A percentile compares a stretch with the other conserved stretches of the same genome.
These are phyloP conservation scores for Aquilaria sinensis DNA, from an alignment of 345 rosid genomes.

Conservation along the genomic window DNA sequence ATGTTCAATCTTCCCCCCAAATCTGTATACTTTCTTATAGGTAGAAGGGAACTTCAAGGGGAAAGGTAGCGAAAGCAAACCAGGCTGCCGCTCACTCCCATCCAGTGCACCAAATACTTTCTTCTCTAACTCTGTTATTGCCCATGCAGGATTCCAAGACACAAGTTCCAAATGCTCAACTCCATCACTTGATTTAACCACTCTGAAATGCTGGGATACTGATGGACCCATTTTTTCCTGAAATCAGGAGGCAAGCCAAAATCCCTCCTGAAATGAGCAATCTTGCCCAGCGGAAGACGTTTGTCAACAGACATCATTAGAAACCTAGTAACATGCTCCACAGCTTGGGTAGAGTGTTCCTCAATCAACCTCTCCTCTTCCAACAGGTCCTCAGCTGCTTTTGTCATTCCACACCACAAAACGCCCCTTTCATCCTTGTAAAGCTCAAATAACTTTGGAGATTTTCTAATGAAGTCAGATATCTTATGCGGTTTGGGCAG, in stretches of 20 bases:
- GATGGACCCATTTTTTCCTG: conserved; percentile 60
- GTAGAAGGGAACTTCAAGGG: conserved; percentile 75
- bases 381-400: conserved; percentile 12
- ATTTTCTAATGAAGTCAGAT: conserved; percentile 40
- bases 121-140: conserved; percentile 81
- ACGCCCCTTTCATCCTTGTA: conserved; percentile 68
- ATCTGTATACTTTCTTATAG: conserved; percentile 68
- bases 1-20: conserved; percentile 74
- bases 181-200: conserved; percentile 33
- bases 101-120: conserved; percentile 35
- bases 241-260: conserved; percentile 82
- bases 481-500: too few species aligned
- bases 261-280: conserved; percentile 72
- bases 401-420: conserved; percentile 80
- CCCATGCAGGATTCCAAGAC: conserved; percentile 80
- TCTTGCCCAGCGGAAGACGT: conserved; percentile 56
- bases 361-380: conserved; percentile 56
- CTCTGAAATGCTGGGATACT: conserved; percentile 62
- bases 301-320: conserved; percentile 73
- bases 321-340: conserved; percentile 70
- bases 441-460: conserved; percentile 72
- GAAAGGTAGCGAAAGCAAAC: conserved; percentile 65
- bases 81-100: conserved; percentile 39
- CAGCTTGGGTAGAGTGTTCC: conserved; percentile 60
- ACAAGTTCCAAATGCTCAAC: conserved; percentile 44